These are phyloP conservation scores for Hypocrella siamensis DNA, from an alignment of 2,329 filamentous ascomycete species.

Conservation along the genomic window DNA sequence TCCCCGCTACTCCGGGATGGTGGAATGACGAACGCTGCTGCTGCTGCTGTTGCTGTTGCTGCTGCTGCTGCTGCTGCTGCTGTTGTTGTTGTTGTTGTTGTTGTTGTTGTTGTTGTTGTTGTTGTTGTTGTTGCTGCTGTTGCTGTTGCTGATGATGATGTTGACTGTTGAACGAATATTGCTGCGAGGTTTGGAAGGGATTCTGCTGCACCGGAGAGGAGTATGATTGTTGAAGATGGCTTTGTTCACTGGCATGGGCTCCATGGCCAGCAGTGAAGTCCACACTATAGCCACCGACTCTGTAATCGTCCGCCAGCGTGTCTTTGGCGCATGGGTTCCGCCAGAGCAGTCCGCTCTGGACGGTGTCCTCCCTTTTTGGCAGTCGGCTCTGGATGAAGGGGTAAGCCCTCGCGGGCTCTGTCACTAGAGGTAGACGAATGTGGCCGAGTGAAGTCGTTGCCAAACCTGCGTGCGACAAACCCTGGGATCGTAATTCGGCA, in stretches of 20 bases:
- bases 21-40: constrained; percentile 30
- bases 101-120: no score
- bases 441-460: constrained; percentile 1
- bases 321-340: constrained; percentile 57
- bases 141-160: constrained; percentile 15
- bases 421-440: constrained; percentile 12
- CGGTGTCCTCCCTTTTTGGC: constrained; percentile 48
- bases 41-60: no score
- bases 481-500: constrained; percentile 1
- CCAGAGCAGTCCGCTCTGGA: constrained; percentile 65
- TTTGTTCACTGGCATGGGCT: constrained; percentile 48
- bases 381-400: constrained; percentile 37
- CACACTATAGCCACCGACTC: constrained; percentile 59
- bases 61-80: no score
- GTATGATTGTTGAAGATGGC: constrained; percentile 48
- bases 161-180: constrained; percentile 4
- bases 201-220: constrained; percentile 26
- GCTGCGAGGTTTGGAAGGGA: constrained; percentile 5
- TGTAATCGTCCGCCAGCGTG: constrained; percentile 62
- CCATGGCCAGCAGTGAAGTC: constrained; percentile 52
- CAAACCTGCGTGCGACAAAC: constrained; percentile 1
- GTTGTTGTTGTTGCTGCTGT: no score
- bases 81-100: no score
- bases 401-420: constrained; percentile 38
- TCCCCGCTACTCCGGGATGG: constrained; percentile 20